phyloP scores from a whole-genome alignment of 306 rosid species.

The Lotus japonicus region DNA sequence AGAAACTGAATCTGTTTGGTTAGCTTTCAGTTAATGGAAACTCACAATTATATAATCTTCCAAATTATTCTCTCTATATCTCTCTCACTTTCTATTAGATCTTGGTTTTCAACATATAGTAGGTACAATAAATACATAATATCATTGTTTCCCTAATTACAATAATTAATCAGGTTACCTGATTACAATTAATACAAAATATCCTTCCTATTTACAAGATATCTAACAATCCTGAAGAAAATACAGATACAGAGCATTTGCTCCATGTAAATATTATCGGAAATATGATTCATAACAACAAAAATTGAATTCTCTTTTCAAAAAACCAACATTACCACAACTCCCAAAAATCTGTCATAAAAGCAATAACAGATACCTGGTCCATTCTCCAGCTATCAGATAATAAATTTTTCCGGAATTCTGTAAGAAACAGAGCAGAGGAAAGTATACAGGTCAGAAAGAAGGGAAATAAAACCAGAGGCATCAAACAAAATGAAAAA shows the following conservation, averaged over 20 bases:
- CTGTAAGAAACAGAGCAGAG: slow-evolving; percentile 31
- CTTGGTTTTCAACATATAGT: no score
- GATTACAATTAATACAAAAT: no score
- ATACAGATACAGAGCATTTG: not conserved
- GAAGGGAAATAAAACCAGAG: not conserved
- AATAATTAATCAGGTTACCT: no score
- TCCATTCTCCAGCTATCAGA: slow-evolving; percentile 87
- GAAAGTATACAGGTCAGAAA: not conserved
- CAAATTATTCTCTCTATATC: no score
- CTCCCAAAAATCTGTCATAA: not conserved
- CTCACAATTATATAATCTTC: no score
- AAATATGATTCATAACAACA: not conserved
- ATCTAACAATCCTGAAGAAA: slow-evolving; percentile 8
- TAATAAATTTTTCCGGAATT: slow-evolving; percentile 82
- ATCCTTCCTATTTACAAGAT: no score
- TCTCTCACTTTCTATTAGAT: no score
- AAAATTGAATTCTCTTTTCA: not conserved
- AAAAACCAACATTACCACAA: not conserved
- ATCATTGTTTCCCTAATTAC: no score
- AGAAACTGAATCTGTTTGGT: no score
- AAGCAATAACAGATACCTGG: slow-evolving; percentile 53
- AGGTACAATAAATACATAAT: no score
- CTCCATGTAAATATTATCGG: not conserved
- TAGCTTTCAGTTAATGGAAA: no score
- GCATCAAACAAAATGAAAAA: not conserved